These are phyloP conservation scores for Datura wrightii DNA, from an alignment of 257 asterid genomes.

Conservation along the genomic window DNA sequence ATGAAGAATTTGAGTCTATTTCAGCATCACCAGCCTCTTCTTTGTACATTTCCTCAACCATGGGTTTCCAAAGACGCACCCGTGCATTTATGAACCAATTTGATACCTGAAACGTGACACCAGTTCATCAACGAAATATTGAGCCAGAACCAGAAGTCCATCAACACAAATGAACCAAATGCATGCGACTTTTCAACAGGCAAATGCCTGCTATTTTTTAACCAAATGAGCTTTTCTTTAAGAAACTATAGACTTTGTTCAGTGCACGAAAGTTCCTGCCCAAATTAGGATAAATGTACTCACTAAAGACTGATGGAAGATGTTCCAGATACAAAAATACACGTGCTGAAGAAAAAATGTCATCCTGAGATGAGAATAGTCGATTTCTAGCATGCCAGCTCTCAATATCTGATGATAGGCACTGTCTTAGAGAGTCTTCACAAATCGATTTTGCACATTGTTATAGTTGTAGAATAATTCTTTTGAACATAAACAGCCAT, in stretches of 20 bases:
- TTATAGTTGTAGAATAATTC: not conserved
- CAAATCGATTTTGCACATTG: not conserved
- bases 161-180: not conserved
- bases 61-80: slow-evolving; percentile 96
- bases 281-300: not conserved
- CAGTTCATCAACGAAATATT: slow-evolving; percentile 35
- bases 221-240: not conserved
- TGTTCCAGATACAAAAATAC: not conserved
- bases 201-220: not conserved
- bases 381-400: not conserved
- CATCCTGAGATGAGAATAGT: not conserved
- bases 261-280: slow-evolving; percentile 11
- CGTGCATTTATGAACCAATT: slow-evolving; percentile 98
- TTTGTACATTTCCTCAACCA: slow-evolving; percentile 97
- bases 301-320: not conserved
- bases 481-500: not conserved
- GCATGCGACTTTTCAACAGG: not conserved
- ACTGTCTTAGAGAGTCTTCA: not conserved
- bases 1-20: slow-evolving; percentile 66
- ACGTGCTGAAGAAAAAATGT: not conserved
- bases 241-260: not conserved
- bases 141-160: not conserved
- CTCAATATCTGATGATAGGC: not conserved
- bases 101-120: slow-evolving; percentile 63
- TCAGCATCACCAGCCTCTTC: slow-evolving; percentile 74